phyloP scores from a whole-genome alignment of 108 stramenopile genomes.

The Bacterosira constricta region DNA sequence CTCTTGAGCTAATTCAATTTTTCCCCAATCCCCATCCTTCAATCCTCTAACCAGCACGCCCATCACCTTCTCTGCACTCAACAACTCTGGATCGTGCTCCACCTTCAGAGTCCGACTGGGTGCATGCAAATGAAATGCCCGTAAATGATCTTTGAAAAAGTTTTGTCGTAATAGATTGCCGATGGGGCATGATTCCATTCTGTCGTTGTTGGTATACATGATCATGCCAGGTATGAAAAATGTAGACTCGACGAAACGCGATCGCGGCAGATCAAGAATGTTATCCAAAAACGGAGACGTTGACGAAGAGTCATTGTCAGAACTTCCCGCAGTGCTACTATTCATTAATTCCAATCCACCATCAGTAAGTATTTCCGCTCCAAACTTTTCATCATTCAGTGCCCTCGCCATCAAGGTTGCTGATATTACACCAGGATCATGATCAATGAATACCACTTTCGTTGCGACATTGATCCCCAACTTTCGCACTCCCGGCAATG shows the following conservation, averaged over 20 bases:
- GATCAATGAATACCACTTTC: constrained; percentile 78
- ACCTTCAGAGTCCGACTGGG: constrained; percentile 68
- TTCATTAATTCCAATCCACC: constrained; percentile 38
- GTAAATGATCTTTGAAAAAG: constrained; percentile 61
- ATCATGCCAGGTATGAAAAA: constrained; percentile 50
- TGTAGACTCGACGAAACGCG: constrained; percentile 73
- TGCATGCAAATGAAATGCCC: constrained; percentile 62
- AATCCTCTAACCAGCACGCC: constrained; percentile 30
- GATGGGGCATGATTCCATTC: constrained; percentile 25
- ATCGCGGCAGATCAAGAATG: constrained; percentile 35
- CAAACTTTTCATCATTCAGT: constrained; percentile 65
- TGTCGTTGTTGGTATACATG: background rate
- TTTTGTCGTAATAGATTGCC: constrained; percentile 55
- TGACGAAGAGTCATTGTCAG: constrained; percentile 9
- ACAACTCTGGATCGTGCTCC: constrained; percentile 70
- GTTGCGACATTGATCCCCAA: constrained; percentile 80
- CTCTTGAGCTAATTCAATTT: constrained; percentile 57
- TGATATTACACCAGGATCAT: constrained; percentile 49
- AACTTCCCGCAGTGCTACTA: constrained; percentile 10
- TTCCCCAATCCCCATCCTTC: constrained; percentile 24
- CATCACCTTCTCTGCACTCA: constrained; percentile 42
- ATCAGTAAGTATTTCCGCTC: constrained; percentile 61
- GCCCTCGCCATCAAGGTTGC: constrained; percentile 51
- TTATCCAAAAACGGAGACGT: constrained; percentile 5
- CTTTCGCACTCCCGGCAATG: constrained; percentile 67